Conservation (phyloP, 2,329 filamentous ascomycete species). For the Aspergillus sp. region DNA sequence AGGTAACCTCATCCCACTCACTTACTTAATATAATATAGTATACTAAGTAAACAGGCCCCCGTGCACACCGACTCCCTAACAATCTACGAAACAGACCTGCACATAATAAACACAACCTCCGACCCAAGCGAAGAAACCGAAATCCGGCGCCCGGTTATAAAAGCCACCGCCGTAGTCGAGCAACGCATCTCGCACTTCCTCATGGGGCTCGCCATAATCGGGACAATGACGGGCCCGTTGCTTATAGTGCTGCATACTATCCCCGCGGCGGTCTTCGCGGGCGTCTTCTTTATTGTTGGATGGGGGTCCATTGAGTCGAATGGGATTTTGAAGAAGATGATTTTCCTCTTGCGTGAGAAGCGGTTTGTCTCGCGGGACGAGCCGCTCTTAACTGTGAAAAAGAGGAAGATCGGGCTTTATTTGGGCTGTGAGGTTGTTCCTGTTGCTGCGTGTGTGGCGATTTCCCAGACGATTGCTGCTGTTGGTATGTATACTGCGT, state of each 20-base stretch:
- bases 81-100: slow-evolving; percentile 73
- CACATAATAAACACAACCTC: slow-evolving; percentile 63
- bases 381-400: slow-evolving; percentile 47
- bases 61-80: slow-evolving; percentile 58
- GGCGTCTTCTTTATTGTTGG: slow-evolving; percentile 82
- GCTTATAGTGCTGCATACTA: slow-evolving; percentile 68
- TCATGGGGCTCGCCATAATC: slow-evolving; percentile 71
- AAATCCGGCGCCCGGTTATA: slow-evolving; percentile 57
- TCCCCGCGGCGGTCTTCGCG: slow-evolving; percentile 73
- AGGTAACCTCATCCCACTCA: slow-evolving; percentile 61
- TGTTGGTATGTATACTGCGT: slow-evolving; percentile 37
- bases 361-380: slow-evolving; percentile 54
- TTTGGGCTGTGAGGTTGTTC: slow-evolving; percentile 52
- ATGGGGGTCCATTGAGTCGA: slow-evolving; percentile 69
- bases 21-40: not conserved
- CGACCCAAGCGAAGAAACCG: slow-evolving; percentile 47
- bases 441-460: slow-evolving; percentile 55
- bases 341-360: slow-evolving; percentile 65
- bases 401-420: slow-evolving; percentile 51
- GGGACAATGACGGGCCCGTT: slow-evolving; percentile 74
- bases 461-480: slow-evolving; percentile 62
- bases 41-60: slow-evolving; percentile 46
- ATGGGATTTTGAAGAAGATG: slow-evolving; percentile 71
- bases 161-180: slow-evolving; percentile 51
- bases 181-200: slow-evolving; percentile 73